A percentile compares a stretch with the other conserved stretches of the same genome.
These are phyloP conservation scores for Populus euphratica DNA, from an alignment of 345 rosid species.

Conservation along the genomic window DNA sequence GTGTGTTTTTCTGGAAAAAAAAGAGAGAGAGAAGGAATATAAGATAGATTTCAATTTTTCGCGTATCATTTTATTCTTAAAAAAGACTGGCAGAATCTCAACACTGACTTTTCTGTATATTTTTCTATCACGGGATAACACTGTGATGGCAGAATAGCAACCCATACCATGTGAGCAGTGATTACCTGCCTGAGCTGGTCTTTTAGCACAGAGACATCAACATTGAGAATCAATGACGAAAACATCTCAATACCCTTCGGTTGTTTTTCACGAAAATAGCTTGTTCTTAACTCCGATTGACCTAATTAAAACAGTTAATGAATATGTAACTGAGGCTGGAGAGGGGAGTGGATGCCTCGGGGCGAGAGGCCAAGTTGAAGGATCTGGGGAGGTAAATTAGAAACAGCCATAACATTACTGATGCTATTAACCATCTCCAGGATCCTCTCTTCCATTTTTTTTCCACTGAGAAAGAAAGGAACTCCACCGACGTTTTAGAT, in stretches of 20 bases:
- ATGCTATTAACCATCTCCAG: conserved; percentile 50
- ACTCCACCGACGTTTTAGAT: background rate
- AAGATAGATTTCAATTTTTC: no score
- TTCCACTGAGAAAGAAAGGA: background rate
- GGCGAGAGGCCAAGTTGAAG: conserved; percentile 76
- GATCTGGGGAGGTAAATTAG: conserved; percentile 53
- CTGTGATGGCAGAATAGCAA: no score
- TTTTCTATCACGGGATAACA: background rate
- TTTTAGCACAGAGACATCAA: background rate
- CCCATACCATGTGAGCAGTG: background rate
- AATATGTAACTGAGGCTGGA: conserved; percentile 56
- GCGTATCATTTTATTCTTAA: no score
- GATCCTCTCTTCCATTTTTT: conserved; percentile 22
- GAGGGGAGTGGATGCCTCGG: conserved; percentile 94
- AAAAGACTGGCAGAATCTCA: background rate
- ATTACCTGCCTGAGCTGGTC: background rate
- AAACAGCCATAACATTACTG: conserved; percentile 45
- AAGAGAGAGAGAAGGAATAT: no score
- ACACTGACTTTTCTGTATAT: background rate
- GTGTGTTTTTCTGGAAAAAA: no score
- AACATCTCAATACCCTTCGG: no score
- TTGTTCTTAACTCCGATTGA: background rate
- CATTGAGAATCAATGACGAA: background rate
- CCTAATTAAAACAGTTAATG: background rate
- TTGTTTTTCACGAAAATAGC: no score